Conservation (phyloP, 2,329 filamentous ascomycete species). For the Corinectria fuckeliana region DNA sequence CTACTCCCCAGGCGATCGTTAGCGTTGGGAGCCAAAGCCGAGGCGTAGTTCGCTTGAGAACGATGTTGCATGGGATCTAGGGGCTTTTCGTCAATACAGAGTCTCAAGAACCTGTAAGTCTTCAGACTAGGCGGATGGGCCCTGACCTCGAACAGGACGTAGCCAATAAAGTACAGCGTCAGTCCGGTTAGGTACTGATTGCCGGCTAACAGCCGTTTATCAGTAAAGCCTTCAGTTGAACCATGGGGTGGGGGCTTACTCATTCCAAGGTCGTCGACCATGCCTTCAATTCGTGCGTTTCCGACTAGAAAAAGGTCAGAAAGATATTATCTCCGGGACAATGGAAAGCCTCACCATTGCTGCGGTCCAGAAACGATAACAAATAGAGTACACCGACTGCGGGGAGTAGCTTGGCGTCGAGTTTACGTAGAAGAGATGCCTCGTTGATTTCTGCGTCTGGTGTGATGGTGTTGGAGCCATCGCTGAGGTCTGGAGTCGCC, state of each 20-base stretch:
- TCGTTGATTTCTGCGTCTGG: constrained; percentile 53
- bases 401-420: constrained; percentile 59
- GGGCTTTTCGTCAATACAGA: too few relatives aligned
- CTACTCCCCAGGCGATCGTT: constrained; percentile 62
- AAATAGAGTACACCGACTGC: constrained; percentile 62
- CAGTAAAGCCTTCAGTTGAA: accelerated
- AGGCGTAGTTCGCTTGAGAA: constrained; percentile 66
- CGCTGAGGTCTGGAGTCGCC: constrained; percentile 27
- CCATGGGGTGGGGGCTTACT: too few relatives aligned
- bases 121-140: constrained; percentile 14
- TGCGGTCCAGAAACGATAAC: constrained; percentile 62
- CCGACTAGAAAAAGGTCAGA: constrained; percentile 53
- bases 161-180: constrained; percentile 70
- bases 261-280: constrained; percentile 59
- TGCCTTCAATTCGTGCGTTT: constrained; percentile 63
- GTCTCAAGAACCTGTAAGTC: too few relatives aligned
- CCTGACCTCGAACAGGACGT: constrained; percentile 62
- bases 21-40: constrained; percentile 63
- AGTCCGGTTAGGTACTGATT: constrained; percentile 70
- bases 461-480: constrained; percentile 19
- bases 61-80: constrained; percentile 66
- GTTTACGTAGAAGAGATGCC: constrained; percentile 62
- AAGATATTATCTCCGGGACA: constrained; percentile 32
- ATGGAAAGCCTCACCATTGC: constrained; percentile 55
- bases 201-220: constrained; percentile 48